A percentile compares a stretch with the other conserved stretches of the same genome.
Conservation (phyloP, 306 rosid species). For the Senna siamea region DNA sequence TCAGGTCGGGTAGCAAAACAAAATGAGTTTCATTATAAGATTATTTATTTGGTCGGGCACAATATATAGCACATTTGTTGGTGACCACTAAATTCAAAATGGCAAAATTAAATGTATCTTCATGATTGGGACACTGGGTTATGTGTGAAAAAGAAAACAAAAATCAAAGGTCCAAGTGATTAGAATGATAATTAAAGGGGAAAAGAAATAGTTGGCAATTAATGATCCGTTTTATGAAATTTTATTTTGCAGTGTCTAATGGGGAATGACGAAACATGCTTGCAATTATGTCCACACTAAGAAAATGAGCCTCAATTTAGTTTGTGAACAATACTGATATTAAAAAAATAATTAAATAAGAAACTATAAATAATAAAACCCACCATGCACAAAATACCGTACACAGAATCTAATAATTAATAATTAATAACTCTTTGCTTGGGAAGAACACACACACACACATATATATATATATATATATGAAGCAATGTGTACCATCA, state of each 20-base stretch:
- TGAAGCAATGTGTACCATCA: slow-evolving; percentile 13
- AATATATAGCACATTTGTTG: background rate
- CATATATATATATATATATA: background rate
- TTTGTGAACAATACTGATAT: background rate
- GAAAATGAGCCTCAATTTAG: slow-evolving; percentile 9
- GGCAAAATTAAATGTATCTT: slow-evolving; percentile 17
- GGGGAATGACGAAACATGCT: slow-evolving; percentile 19
- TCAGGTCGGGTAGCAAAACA: slow-evolving; percentile 37
- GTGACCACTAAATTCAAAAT: slow-evolving; percentile 11
- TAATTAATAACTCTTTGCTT: background rate
- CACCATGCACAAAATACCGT: background rate
- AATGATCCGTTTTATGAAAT: slow-evolving; percentile 12
- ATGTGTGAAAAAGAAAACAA: background rate
- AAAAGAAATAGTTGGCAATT: too few relatives aligned
- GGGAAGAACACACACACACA: background rate
- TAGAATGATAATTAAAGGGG: background rate
- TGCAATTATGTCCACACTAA: slow-evolving; percentile 16
- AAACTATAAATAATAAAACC: background rate
- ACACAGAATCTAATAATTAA: background rate
- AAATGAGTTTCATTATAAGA: slow-evolving; percentile 17
- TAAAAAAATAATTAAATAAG: background rate
- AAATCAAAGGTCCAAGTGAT: background rate
- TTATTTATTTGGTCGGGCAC: slow-evolving; percentile 29
- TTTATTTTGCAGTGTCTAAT: background rate
- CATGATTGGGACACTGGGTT: slow-evolving; percentile 7